Evolutionary conservation across 768 basidiomycete species (phyloP).

Genomic region (Auriscalpium microsporum): DNA sequence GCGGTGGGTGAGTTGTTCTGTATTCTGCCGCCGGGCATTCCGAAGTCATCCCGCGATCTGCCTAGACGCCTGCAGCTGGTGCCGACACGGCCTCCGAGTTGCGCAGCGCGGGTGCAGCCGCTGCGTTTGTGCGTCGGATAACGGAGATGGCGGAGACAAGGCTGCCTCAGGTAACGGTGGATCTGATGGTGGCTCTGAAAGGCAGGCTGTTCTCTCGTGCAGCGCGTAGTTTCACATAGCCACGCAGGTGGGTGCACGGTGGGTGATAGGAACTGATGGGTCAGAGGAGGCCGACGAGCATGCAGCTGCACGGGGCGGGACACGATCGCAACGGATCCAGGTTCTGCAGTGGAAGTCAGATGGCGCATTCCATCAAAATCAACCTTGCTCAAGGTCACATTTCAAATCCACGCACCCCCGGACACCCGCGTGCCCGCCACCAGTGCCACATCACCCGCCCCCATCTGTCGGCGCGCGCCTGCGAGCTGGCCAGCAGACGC

Average conservation of each 20-base stretch:
- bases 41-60: slow-evolving; percentile 11
- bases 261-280: background rate
- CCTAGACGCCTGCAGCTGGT: background rate
- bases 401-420: background rate
- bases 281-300: too few relatives aligned
- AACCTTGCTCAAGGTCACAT: background rate
- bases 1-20: background rate
- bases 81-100: too few relatives aligned
- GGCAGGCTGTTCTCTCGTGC: slow-evolving; percentile 6
- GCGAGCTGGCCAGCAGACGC: too few relatives aligned
- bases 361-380: background rate
- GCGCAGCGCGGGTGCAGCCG: too few relatives aligned
- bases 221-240: background rate
- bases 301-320: too few relatives aligned
- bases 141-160: slow-evolving; percentile 9
- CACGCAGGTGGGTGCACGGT: background rate
- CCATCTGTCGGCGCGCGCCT: too few relatives aligned
- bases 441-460: too few relatives aligned
- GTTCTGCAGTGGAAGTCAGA: background rate
- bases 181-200: slow-evolving; percentile 11
- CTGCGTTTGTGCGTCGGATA: background rate
- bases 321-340: background rate
- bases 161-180: slow-evolving; percentile 8
- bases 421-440: background rate
- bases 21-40: slow-evolving; percentile 4